These are phyloP conservation scores for Sarcocystis neurona DNA, from an alignment of 169 alveolate species.

Conservation along the genomic window DNA sequence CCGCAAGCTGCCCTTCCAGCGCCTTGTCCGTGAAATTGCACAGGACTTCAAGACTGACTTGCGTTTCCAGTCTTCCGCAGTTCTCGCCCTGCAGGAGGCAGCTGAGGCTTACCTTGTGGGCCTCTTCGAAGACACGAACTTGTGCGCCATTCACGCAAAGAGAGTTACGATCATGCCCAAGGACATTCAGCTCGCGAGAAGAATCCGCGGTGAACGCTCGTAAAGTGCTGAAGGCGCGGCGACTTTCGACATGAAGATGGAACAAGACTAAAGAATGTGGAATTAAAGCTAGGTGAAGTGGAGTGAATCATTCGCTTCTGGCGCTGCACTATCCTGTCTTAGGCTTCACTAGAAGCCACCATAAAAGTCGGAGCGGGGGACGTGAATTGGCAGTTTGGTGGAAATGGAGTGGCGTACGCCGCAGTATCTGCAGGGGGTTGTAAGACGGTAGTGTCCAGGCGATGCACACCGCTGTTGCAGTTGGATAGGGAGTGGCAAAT, in stretches of 20 bases:
- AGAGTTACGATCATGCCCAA: slow-evolving; percentile 99
- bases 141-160: slow-evolving; percentile 99
- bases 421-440: no score
- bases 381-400: no score
- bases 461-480: no score
- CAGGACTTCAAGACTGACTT: slow-evolving; percentile 97
- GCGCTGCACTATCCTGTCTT: background rate
- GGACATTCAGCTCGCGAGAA: slow-evolving; percentile 98
- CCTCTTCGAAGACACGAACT: slow-evolving; percentile 98
- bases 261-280: background rate
- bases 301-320: background rate
- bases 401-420: no score
- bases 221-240: slow-evolving; percentile 39
- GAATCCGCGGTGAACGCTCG: slow-evolving; percentile 98
- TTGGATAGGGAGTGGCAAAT: no score
- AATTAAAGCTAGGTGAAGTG: background rate
- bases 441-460: no score
- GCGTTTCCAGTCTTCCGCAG: slow-evolving; percentile 98
- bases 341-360: slow-evolving; percentile 67
- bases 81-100: slow-evolving; percentile 98
- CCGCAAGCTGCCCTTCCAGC: slow-evolving; percentile 94
- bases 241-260: background rate
- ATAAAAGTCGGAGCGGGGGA: background rate
- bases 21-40: slow-evolving; percentile 93
- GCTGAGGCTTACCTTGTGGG: slow-evolving; percentile 99